These are phyloP conservation scores for Galerina sulciceps DNA, from an alignment of 768 basidiomycete genomes.

Conservation along the genomic window DNA sequence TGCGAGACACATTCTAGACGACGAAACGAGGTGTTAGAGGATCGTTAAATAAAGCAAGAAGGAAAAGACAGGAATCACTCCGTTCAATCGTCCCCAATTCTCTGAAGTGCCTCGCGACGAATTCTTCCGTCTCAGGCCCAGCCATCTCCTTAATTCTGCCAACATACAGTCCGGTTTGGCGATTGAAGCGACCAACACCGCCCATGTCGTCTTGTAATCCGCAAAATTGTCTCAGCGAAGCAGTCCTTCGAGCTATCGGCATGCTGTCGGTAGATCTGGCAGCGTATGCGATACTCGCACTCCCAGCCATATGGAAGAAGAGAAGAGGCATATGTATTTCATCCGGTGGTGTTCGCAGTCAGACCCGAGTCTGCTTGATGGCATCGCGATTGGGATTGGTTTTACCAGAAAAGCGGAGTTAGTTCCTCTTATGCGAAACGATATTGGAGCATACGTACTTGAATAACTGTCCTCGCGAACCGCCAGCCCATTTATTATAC, in stretches of 20 bases:
- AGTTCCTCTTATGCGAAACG: background rate
- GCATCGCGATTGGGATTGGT: slow-evolving; percentile 93
- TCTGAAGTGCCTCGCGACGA: slow-evolving; percentile 88
- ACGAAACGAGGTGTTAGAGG: background rate
- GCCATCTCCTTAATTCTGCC: slow-evolving; percentile 91
- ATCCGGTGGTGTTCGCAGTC: slow-evolving; percentile 95
- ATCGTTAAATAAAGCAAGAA: background rate
- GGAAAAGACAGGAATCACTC: slow-evolving; percentile 48
- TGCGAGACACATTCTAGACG: slow-evolving; percentile 84
- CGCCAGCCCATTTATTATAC: slow-evolving; percentile 99
- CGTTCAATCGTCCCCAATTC: slow-evolving; percentile 95
- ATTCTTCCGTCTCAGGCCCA: slow-evolving; percentile 90
- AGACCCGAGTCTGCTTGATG: slow-evolving; percentile 89
- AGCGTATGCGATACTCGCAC: slow-evolving; percentile 95
- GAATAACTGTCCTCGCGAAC: slow-evolving; percentile 94
- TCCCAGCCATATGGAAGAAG: slow-evolving; percentile 99
- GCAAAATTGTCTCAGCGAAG: slow-evolving; percentile 97
- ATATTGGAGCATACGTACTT: slow-evolving; percentile 51
- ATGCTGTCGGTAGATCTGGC: slow-evolving; percentile 71
- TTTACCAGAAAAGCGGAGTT: slow-evolving; percentile 58
- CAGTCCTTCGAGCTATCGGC: slow-evolving; percentile 96
- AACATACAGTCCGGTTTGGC: slow-evolving; percentile 95
- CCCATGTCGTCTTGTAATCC: slow-evolving; percentile 99
- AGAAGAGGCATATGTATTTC: slow-evolving; percentile 92
- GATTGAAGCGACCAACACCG: slow-evolving; percentile 94